A percentile compares a stretch with the other conserved stretches of the same genome.
Conservation (phyloP, 1,284 basidiomycete genomes). For the Pascua guehoae region DNA sequence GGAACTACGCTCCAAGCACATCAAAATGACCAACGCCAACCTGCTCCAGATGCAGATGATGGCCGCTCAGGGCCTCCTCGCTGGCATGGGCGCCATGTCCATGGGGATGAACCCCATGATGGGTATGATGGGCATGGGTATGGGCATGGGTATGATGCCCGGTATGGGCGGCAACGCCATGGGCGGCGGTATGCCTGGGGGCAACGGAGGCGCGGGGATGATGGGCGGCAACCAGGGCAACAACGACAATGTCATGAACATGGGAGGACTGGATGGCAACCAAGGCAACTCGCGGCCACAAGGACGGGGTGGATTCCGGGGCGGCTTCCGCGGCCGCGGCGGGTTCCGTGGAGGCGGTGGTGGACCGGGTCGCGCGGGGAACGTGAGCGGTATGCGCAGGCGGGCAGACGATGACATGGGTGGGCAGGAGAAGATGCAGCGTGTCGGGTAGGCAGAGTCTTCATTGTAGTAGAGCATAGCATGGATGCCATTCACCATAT, state of each 20-base stretch:
- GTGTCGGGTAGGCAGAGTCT: conserved; percentile 10
- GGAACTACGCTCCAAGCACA: conserved; percentile 23
- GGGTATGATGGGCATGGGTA: conserved; percentile 16
- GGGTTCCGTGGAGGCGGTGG: conserved; percentile 4
- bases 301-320: conserved; percentile 17
- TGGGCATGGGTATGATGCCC: conserved; percentile 3
- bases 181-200: conserved; percentile 4
- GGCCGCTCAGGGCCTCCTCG: conserved; percentile 24
- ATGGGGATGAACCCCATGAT: conserved; percentile 20
- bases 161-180: conserved; percentile 1
- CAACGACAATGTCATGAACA: conserved; percentile 1
- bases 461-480: neutral
- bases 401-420: conserved; percentile 10
- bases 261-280: neutral
- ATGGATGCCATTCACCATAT: too few relatives aligned
- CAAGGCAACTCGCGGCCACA: conserved; percentile 4
- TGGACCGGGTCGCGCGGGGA: neutral
- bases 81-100: conserved; percentile 2
- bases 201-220: conserved; percentile 7
- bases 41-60: conserved; percentile 44
- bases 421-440: conserved; percentile 17
- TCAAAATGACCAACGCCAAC: conserved; percentile 37
- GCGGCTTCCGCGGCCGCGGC: conserved; percentile 15
- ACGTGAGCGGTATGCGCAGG: neutral
- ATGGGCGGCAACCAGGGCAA: conserved; percentile 5